Base-by-base conservation (phyloP, 768 basidiomycete genomes). In the Chalciporus piperatus region DNA sequence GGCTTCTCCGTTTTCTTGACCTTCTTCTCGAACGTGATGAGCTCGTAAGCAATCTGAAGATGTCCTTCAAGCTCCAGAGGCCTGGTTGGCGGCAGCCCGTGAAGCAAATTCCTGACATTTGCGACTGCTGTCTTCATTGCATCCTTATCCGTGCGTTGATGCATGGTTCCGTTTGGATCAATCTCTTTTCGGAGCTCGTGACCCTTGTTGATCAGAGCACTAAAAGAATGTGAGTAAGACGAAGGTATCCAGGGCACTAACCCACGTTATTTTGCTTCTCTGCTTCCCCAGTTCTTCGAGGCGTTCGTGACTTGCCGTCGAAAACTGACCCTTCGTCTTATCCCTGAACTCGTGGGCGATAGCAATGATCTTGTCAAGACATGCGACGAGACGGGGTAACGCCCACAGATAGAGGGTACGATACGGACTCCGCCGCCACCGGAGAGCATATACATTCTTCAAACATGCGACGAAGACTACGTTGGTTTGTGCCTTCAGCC, bases 371-470 rank as follows among this genome's bases (percentile, higher is more conserved):
- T 60, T 47, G 42, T 79, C 72, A 25, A 80, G 65, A 52, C 72
- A 76, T 2, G 74, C 54, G 3, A 77, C 60, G 25, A 79, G 55
- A 45, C 69, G 73, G 2, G 77, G 74, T 9, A 80, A 62, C 16
- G 65, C 64, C 44, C 66, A 65, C 6, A 66, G 59, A 56, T 73
- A 77, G 14, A 75, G 60, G 0, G 60, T 48, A 13, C 67, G 68
- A 51, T 81, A 78, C 14, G 48, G 52, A 6, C 54, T 57, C 22
- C 47, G 48, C 30, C 51, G 32, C 73, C 74, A 72, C 3, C 49
- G 46, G 25, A 66, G 64, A 7, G 50, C 56, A 38, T 53, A 57
- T 23, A 66, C 64, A 23, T 62, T 58, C 40, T 58, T 54, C 27
- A 67, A 45, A 40, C 69, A 77, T 13, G 51, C 50, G 19, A 39